Percentiles rank a stretch among this genome's conserved stretches.
These are phyloP conservation scores for Brasenia schreberi DNA, from an alignment of 164 flowering plant genomes.

Conservation along the genomic window DNA sequence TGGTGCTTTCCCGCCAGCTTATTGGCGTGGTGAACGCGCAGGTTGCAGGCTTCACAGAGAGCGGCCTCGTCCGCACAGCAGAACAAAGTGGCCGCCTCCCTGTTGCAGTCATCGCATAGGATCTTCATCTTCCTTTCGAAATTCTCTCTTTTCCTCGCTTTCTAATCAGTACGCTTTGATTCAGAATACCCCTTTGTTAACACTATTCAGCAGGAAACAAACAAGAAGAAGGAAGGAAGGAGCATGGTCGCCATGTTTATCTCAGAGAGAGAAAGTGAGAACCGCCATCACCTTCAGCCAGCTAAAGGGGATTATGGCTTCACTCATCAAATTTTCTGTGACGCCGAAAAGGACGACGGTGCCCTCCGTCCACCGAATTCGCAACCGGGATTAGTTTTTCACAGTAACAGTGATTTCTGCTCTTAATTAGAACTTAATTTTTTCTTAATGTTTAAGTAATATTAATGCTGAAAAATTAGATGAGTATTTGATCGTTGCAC, in stretches of 20 bases:
- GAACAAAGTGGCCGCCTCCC: slow-evolving; percentile 19
- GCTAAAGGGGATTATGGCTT: background rate
- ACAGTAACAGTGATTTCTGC: too few species aligned
- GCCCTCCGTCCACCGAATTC: background rate
- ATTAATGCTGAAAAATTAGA: too few species aligned
- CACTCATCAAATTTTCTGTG: background rate
- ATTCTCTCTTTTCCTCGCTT: too few species aligned
- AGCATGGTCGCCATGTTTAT: background rate
- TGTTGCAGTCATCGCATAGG: slow-evolving; percentile 23
- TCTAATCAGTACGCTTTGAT: background rate
- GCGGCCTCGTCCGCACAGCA: slow-evolving; percentile 30
- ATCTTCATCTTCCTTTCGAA: slow-evolving; percentile 16
- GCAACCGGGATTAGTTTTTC: too few species aligned
- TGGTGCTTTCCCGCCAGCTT: slow-evolving; percentile 28
- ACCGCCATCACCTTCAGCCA: background rate
- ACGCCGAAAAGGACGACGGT: background rate
- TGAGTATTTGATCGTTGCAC: too few species aligned
- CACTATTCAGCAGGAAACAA: background rate
- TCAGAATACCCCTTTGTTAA: background rate
- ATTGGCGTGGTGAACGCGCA: slow-evolving; percentile 22
- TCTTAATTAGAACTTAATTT: too few species aligned
- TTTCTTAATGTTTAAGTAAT: too few species aligned
- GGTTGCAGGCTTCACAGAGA: slow-evolving; percentile 20
- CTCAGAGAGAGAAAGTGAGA: background rate
- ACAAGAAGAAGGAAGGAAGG: background rate